Percentiles rank a stretch among this genome's conserved stretches.
Evolutionary conservation across 345 rosid genomes (phyloP).

Genomic region (Syzygium aromaticum): DNA sequence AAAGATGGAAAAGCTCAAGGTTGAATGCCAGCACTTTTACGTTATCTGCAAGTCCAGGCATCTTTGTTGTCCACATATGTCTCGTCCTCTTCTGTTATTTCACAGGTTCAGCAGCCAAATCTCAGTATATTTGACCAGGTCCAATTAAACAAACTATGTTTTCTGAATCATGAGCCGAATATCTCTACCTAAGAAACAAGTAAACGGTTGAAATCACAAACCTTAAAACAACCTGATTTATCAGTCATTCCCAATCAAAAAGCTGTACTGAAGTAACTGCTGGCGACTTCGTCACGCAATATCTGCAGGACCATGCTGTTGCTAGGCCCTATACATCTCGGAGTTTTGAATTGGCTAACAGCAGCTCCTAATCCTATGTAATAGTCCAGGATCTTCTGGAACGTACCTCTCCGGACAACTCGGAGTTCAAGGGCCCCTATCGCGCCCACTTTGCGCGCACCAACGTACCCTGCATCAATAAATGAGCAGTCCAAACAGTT

Average conservation of each 20-base stretch:
- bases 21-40: neutral
- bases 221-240: neutral
- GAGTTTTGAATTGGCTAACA: constrained; percentile 83
- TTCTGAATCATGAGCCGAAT: neutral
- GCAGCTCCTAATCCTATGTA: constrained; percentile 64
- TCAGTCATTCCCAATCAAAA: neutral
- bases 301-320: constrained; percentile 58
- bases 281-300: constrained; percentile 40
- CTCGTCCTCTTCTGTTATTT: neutral
- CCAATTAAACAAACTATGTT: neutral
- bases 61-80: neutral
- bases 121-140: neutral
- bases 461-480: constrained; percentile 62
- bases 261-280: constrained; percentile 57
- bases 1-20: neutral
- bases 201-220: neutral
- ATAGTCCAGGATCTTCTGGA: constrained; percentile 64
- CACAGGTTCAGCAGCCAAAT: neutral
- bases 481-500: constrained; percentile 66
- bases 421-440: constrained; percentile 88
- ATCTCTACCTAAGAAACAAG: neutral
- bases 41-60: neutral
- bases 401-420: constrained; percentile 55
- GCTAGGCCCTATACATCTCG: constrained; percentile 54
- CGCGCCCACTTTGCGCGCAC: constrained; percentile 53